A percentile compares a stretch with the other conserved stretches of the same genome.
phyloP scores from a whole-genome alignment of 768 basidiomycete species.

The Candolleomyces efflorescens region DNA sequence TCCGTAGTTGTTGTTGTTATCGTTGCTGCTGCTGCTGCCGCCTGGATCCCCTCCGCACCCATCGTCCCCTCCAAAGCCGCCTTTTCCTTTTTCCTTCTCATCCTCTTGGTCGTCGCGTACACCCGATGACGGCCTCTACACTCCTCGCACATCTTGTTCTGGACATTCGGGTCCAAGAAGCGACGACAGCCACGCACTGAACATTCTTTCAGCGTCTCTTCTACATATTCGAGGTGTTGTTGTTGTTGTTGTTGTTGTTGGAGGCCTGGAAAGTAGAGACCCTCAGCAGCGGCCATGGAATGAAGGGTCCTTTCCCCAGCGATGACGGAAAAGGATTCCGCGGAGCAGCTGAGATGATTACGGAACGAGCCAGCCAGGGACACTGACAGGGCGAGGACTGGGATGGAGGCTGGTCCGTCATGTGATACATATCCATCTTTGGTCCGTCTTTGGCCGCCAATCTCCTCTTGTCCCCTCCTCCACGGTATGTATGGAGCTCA shows the following conservation, averaged over 20 bases:
- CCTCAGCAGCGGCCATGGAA: background rate
- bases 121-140: constrained; percentile 48
- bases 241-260: background rate
- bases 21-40: too few species aligned
- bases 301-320: background rate
- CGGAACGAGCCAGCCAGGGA: background rate
- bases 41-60: too few species aligned
- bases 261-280: background rate
- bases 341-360: background rate
- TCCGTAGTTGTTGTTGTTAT: too few species aligned
- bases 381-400: too few species aligned
- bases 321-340: background rate
- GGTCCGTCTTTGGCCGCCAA: too few species aligned
- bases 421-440: too few species aligned
- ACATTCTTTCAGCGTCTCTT: constrained; percentile 21
- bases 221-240: background rate
- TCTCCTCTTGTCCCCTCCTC: too few species aligned
- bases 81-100: constrained; percentile 49
- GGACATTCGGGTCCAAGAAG: constrained; percentile 19
- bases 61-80: constrained; percentile 19
- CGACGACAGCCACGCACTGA: constrained; percentile 43
- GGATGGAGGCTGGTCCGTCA: background rate
- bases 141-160: constrained; percentile 48
- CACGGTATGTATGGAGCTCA: too few species aligned
- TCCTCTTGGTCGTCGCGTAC: constrained; percentile 48